Percentiles rank a stretch among this genome's conserved stretches.
Evolutionary conservation across 1,139 yeast genomes (phyloP).

Genomic region (Candida tunisiensis): DNA sequence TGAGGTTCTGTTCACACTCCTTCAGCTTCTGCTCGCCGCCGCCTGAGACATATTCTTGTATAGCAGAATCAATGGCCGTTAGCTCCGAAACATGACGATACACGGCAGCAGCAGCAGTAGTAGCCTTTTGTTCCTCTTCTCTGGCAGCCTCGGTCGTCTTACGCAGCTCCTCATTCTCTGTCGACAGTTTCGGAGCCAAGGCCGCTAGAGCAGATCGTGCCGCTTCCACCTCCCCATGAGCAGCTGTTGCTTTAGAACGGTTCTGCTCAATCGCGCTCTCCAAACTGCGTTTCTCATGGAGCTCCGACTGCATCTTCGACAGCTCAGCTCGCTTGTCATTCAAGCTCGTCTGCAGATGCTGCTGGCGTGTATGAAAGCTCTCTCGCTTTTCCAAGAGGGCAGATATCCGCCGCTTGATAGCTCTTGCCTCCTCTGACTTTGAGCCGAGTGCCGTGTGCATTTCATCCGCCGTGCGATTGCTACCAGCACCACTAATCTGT

Average conservation of each 20-base stretch:
- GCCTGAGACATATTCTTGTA: too few relatives aligned
- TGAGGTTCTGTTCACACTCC: background rate
- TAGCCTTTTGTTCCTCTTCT: constrained; percentile 3
- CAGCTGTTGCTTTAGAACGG: too few relatives aligned
- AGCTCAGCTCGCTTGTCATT: constrained; percentile 42
- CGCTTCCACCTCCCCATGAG: too few relatives aligned
- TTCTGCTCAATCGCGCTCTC: constrained; percentile 9
- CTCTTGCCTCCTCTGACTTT: constrained; percentile 9
- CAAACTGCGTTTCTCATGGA: background rate
- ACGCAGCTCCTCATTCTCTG: constrained; percentile 1
- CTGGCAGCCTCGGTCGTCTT: too few relatives aligned
- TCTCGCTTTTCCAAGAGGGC: constrained; percentile 34
- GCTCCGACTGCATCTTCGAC: constrained; percentile 20
- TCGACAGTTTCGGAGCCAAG: constrained; percentile 1
- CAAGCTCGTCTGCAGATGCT: constrained; percentile 32
- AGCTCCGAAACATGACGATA: too few relatives aligned
- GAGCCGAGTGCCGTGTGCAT: constrained; percentile 33
- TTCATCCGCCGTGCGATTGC: constrained; percentile 26
- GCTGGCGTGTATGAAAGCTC: constrained; percentile 27
- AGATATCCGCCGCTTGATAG: constrained; percentile 25
- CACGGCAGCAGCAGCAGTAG: too few relatives aligned
- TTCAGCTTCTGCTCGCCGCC: background rate
- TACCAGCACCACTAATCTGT: constrained; percentile 23
- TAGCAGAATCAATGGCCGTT: too few relatives aligned
- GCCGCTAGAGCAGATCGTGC: too few relatives aligned